These are phyloP conservation scores for Hypoxylon rubiginosum DNA, from an alignment of 2,329 filamentous ascomycete genomes.

Conservation along the genomic window DNA sequence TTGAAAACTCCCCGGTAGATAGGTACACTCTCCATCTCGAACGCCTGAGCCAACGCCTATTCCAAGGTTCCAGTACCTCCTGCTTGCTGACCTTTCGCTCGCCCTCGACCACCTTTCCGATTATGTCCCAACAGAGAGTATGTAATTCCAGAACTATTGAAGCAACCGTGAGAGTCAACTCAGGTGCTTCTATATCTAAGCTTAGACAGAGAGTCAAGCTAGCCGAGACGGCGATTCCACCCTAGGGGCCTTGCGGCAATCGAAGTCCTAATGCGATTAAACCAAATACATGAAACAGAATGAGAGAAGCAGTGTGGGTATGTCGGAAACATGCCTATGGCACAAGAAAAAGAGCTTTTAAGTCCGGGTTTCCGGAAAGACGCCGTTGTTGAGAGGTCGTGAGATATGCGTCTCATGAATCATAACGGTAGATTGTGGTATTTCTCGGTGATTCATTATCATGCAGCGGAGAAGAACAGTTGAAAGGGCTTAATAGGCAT, in stretches of 20 bases:
- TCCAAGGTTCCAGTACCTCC: conserved; percentile 27
- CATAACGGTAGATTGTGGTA: conserved; percentile 45
- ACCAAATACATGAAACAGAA: conserved; percentile 41
- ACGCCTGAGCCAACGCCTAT: conserved; percentile 41
- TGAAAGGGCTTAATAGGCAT: conserved; percentile 62
- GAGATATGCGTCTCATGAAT: conserved; percentile 43
- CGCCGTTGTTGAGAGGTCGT: conserved; percentile 30
- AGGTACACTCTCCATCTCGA: conserved; percentile 29
- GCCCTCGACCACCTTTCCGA: conserved; percentile 40
- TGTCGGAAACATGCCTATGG: conserved; percentile 15
- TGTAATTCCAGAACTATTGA: conserved; percentile 32
- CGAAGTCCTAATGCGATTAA: conserved; percentile 36
- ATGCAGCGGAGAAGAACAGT: conserved; percentile 32
- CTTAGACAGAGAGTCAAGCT: conserved; percentile 15
- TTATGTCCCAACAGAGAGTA: conserved; percentile 45
- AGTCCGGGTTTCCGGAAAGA: conserved; percentile 8
- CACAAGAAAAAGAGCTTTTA: conserved; percentile 11
- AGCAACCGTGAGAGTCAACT: conserved; percentile 14
- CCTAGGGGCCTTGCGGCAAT: conserved; percentile 28
- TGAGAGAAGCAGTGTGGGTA: conserved; percentile 16
- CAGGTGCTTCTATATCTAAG: conserved; percentile 16
- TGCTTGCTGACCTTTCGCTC: conserved; percentile 33
- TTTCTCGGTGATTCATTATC: conserved; percentile 46
- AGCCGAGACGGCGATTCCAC: conserved; percentile 20
- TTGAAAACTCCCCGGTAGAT: not conserved